Evolutionary conservation across 495 filamentous ascomycete species (phyloP), one percentile per base, ranked within the genome.

Genomic region (Penicillium alfredii): DNA sequence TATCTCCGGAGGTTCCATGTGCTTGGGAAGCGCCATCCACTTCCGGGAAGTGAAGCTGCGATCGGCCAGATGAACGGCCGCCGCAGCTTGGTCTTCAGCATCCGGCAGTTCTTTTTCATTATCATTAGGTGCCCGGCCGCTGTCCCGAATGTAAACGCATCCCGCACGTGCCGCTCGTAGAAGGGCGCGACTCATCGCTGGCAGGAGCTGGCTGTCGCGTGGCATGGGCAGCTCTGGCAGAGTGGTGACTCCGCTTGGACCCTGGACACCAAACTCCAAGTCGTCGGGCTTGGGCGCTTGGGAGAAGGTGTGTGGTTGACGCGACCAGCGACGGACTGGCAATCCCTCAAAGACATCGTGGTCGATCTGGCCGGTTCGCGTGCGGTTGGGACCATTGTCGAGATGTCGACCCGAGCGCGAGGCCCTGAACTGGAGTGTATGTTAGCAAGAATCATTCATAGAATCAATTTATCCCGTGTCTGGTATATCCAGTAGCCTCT

Each of bases 291-390:
- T 76, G 0, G 72, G 68, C 0, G 77, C 76, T 30, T 85, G 78
- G 33, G 77, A 83, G 45, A 93, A 61, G 22, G 70, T 83, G 18
- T 90, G 77, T 60, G 63, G 68, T 51, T 81, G 75, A 36, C 78
- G 77, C 40, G 82, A 77, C 87, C 89, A 98, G 71, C 93, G 86
- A 40, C 89, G 83, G 30, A 98, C 80, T 12, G 92, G 92, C 4
- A 98, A 71, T 28, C 92, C 88, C 61, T 97, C 90, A 44, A 94
- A 92, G 49, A 96, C 80, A 69, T 98, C 93, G 56, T 95, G 87
- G 50, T 97, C 92, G 28, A 84, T 77, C 54, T 83, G 81, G 35
- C 85, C 80, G 30, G 81, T 82, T 51, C 84, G 75, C 35, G 80
- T 80, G 45, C 83, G 79, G 42, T 78, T 84, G 51, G 72, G 74